These are phyloP conservation scores for Globisporangium alternatum DNA, from an alignment of 352 stramenopile species.

Conservation along the genomic window DNA sequence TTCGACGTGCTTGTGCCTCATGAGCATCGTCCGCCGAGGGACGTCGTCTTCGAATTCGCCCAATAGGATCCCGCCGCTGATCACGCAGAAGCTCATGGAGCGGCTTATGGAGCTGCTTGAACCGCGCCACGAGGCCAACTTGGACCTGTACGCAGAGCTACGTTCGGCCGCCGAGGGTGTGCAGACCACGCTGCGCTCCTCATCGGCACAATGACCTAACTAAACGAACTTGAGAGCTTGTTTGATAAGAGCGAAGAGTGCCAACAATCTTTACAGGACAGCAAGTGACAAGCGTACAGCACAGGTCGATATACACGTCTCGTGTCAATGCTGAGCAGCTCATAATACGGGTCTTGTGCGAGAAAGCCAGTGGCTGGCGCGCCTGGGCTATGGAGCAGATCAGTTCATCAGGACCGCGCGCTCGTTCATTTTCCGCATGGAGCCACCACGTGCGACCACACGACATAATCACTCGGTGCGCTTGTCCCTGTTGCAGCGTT, in stretches of 20 bases:
- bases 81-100: conserved; percentile 62
- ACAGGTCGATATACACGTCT: too few species aligned
- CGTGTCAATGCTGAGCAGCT: too few species aligned
- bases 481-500: not conserved
- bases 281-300: too few species aligned
- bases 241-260: too few species aligned
- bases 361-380: not conserved
- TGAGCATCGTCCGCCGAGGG: conserved; percentile 41
- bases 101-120: conserved; percentile 61
- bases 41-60: conserved; percentile 2
- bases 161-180: conserved; percentile 20
- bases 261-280: too few species aligned
- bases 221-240: not conserved
- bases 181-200: conserved; percentile 1
- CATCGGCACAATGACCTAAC: not conserved
- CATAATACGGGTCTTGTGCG: too few species aligned
- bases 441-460: not conserved
- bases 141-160: conserved; percentile 67
- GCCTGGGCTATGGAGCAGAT: not conserved
- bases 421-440: not conserved
- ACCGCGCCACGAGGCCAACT: conserved; percentile 48
- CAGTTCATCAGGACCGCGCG: not conserved
- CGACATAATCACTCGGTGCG: not conserved
- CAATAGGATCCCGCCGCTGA: conserved; percentile 31
- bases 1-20: conserved; percentile 50